Conservation (phyloP, 441 rosid species). For the Brassica balearica region DNA sequence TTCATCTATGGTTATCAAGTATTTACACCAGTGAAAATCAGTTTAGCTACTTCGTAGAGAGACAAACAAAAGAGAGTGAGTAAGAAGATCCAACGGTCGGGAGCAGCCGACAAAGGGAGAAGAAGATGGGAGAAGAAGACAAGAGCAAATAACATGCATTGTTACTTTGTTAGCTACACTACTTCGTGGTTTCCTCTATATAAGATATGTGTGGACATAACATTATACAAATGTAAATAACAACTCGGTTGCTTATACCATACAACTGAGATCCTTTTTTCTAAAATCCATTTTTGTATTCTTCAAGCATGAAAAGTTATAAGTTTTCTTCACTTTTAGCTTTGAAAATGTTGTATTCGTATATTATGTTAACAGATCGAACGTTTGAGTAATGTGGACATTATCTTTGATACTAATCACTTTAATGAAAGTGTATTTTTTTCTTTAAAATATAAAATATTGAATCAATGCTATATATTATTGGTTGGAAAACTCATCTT, state of each 20-base stretch:
- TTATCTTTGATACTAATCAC: background rate
- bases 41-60: constrained; percentile 1
- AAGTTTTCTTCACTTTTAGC: constrained; percentile 9
- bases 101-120: constrained; percentile 29
- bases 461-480: background rate
- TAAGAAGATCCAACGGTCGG: constrained; percentile 28
- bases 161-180: constrained; percentile 34
- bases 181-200: constrained; percentile 27
- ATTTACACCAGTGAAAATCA: background rate
- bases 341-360: background rate
- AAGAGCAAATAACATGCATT: constrained; percentile 33
- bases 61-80: background rate
- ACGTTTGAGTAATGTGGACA: constrained; percentile 7
- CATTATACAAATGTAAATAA: constrained; percentile 9
- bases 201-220: constrained; percentile 14
- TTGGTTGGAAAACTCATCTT: background rate
- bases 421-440: background rate
- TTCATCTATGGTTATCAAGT: too few relatives aligned
- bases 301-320: background rate
- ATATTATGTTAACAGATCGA: background rate
- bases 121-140: constrained; percentile 37
- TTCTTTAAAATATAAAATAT: background rate
- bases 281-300: background rate
- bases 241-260: constrained; percentile 26
- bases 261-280: constrained; percentile 17